Evolutionary conservation across 2,329 filamentous ascomycete genomes (phyloP).

Genomic region (Trichoderma koningii): DNA sequence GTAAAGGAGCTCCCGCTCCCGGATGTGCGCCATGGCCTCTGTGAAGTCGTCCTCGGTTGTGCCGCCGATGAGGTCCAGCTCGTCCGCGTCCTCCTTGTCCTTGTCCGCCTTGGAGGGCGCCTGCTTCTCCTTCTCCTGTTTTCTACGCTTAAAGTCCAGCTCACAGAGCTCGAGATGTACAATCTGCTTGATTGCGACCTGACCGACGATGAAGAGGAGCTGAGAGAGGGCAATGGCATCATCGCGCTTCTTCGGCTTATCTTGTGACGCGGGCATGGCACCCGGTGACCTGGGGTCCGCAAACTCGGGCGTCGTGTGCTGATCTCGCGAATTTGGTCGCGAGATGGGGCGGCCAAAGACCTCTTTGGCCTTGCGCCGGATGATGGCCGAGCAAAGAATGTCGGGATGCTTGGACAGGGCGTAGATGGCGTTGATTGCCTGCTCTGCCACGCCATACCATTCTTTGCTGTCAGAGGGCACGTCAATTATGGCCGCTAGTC

Average conservation of each 20-base stretch:
- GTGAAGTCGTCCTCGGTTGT: constrained; percentile 94
- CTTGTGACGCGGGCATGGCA: constrained; percentile 30
- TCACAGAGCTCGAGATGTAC: constrained; percentile 98
- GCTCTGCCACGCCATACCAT: constrained; percentile 94
- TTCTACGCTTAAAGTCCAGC: constrained; percentile 94
- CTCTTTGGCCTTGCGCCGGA: constrained; percentile 80
- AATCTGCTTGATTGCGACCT: constrained; percentile 98
- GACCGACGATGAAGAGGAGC: constrained; percentile 90
- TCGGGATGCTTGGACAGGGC: constrained; percentile 92
- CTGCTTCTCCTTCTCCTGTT: constrained; percentile 82
- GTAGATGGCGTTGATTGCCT: constrained; percentile 95
- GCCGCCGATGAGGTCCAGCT: constrained; percentile 93
- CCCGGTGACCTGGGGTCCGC: constrained; percentile 40
- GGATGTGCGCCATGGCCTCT: constrained; percentile 80
- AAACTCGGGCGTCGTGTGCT: constrained; percentile 41
- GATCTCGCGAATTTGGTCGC: constrained; percentile 45
- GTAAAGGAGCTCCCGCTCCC: constrained; percentile 80
- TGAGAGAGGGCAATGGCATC: constrained; percentile 80
- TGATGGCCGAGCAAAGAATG: constrained; percentile 85
- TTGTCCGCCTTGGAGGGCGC: constrained; percentile 51
- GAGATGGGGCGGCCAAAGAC: constrained; percentile 64
- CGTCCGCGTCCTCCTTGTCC: constrained; percentile 71
- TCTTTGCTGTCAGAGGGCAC: constrained; percentile 88
- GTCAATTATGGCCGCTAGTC: constrained; percentile 81
- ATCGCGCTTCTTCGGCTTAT: constrained; percentile 59